phyloP scores from a whole-genome alignment of 805 yeast species.

The Wickerhamomyces rabaulensis region DNA sequence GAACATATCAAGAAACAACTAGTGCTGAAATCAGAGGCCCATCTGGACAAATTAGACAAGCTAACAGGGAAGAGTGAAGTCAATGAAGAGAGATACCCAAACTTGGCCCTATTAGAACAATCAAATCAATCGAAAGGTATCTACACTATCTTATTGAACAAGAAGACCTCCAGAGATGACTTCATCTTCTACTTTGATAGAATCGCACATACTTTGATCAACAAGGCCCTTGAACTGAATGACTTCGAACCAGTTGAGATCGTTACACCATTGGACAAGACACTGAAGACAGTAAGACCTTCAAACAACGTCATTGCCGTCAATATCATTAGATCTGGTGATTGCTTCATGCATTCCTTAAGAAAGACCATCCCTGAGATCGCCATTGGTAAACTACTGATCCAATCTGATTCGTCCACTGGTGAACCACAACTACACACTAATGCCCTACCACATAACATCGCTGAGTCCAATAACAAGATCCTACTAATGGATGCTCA shows the following conservation, averaged over 20 bases:
- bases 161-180: constrained; percentile 56
- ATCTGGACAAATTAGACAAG: constrained; percentile 55
- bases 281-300: constrained; percentile 21
- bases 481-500: constrained; percentile 82
- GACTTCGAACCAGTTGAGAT: constrained; percentile 33
- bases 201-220: constrained; percentile 65
- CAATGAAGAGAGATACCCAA: constrained; percentile 13
- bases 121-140: constrained; percentile 70
- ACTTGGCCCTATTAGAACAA: constrained; percentile 26
- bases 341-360: constrained; percentile 79
- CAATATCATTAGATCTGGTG: constrained; percentile 85
- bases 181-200: constrained; percentile 86
- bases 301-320: constrained; percentile 61
- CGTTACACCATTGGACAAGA: constrained; percentile 36
- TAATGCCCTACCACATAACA: constrained; percentile 56
- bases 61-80: constrained; percentile 41
- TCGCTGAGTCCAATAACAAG: constrained; percentile 26
- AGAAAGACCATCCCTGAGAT: constrained; percentile 74
- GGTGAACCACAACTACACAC: constrained; percentile 94
- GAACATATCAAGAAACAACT: constrained; percentile 75
- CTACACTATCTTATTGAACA: constrained; percentile 61
- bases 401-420: constrained; percentile 81
- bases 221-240: constrained; percentile 56
- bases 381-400: constrained; percentile 74
- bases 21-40: constrained; percentile 56